Evolutionary conservation across 2,329 filamentous ascomycete species (phyloP).

Genomic region (Trematosphaeria pertusa): DNA sequence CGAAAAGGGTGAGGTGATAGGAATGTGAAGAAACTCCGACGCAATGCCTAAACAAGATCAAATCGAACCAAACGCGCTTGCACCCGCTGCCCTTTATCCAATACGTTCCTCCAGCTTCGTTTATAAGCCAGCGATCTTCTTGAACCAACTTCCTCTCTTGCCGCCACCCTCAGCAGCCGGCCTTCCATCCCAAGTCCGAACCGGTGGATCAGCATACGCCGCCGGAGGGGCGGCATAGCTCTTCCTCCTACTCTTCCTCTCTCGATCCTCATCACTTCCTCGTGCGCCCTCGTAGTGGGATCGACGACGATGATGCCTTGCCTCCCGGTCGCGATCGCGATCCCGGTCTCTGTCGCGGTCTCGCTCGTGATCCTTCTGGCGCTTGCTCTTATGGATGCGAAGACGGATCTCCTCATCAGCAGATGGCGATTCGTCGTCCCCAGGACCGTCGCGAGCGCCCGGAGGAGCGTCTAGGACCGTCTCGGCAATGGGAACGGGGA

Average conservation of each 20-base stretch:
- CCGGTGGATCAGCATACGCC: slow-evolving; percentile 40
- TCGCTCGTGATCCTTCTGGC: slow-evolving; percentile 35
- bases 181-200: slow-evolving; percentile 51
- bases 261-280: slow-evolving; percentile 28
- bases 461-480: slow-evolving; percentile 55
- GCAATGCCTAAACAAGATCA: slow-evolving; percentile 16
- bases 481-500: slow-evolving; percentile 53
- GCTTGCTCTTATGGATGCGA: slow-evolving; percentile 41
- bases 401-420: slow-evolving; percentile 50
- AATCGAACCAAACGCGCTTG: neutral
- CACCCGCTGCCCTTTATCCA: neutral
- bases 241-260: slow-evolving; percentile 38
- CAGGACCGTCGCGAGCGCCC: slow-evolving; percentile 27
- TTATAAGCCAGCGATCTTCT: slow-evolving; percentile 50
- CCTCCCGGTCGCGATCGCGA: slow-evolving; percentile 31
- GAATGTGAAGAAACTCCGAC: slow-evolving; percentile 11
- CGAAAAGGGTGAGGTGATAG: neutral
- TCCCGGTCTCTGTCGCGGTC: slow-evolving; percentile 31
- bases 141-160: slow-evolving; percentile 56
- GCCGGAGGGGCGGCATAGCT: slow-evolving; percentile 40
- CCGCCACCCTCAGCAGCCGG: slow-evolving; percentile 42
- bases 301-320: slow-evolving; percentile 35
- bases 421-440: slow-evolving; percentile 44
- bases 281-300: slow-evolving; percentile 31
- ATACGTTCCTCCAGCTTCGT: neutral